Conservation (phyloP, 2,329 filamentous ascomycete genomes). For the Xylaria sp. region DNA sequence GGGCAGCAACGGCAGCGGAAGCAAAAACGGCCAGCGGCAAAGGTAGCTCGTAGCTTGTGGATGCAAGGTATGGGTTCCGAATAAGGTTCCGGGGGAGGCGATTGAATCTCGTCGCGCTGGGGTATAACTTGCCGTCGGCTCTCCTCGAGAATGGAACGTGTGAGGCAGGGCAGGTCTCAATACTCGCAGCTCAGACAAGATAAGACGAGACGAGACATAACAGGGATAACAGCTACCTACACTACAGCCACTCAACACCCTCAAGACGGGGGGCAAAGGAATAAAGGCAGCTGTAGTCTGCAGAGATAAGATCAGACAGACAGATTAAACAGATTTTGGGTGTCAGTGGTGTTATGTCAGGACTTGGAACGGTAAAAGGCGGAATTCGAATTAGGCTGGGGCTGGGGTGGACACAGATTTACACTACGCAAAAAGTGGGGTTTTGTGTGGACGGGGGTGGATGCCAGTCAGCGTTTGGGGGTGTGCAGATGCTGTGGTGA, state of each 20-base stretch:
- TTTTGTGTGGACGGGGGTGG: constrained; percentile 3
- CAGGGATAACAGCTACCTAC: not conserved
- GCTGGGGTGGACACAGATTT: constrained; percentile 16
- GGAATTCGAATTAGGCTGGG: constrained; percentile 12
- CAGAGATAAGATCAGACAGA: not conserved
- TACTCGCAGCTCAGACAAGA: not conserved
- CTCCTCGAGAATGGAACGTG: not conserved
- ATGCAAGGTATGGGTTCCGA: not conserved
- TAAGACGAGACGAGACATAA: not conserved
- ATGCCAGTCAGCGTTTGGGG: not conserved
- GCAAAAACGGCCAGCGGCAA: not conserved
- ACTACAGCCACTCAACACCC: too few species aligned
- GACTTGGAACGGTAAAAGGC: constrained; percentile 15
- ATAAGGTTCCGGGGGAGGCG: not conserved
- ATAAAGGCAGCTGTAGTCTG: not conserved
- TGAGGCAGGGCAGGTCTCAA: constrained; percentile 3
- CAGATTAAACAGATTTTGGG: constrained; percentile 7
- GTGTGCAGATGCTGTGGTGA: too few species aligned
- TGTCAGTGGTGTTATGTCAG: constrained; percentile 18
- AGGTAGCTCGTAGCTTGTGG: not conserved
- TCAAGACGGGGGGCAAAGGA: not conserved
- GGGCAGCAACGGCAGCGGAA: not conserved
- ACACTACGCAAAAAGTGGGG: constrained; percentile 17
- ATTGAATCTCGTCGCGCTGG: not conserved
- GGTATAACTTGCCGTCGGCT: not conserved